A percentile compares a stretch with the other conserved stretches of the same genome.
Conservation (phyloP, 164 flowering plant species). For the Piper betle region DNA sequence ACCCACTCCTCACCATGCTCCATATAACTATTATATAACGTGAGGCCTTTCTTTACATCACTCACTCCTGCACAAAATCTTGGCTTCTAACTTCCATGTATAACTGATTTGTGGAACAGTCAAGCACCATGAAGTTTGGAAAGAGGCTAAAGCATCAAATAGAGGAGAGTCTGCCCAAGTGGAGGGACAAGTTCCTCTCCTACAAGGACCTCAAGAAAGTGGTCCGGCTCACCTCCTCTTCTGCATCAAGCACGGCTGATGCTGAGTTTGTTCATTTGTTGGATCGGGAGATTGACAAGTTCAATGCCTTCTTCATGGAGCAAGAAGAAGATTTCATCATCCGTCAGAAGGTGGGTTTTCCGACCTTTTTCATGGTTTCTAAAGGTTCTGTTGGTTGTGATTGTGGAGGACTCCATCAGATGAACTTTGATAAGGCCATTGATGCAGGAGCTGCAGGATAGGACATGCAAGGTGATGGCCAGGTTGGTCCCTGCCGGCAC, state of each 20-base stretch:
- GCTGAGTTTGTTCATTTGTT: slow-evolving; percentile 45
- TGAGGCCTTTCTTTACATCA: not conserved
- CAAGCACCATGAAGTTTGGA: slow-evolving; percentile 66
- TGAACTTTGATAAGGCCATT: not conserved
- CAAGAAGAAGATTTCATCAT: slow-evolving; percentile 83
- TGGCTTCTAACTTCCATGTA: not conserved
- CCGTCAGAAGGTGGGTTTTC: slow-evolving; percentile 36
- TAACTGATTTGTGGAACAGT: not conserved
- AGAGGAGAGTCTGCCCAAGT: slow-evolving; percentile 77
- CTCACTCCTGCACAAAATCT: too few relatives aligned
- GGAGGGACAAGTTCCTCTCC: too few relatives aligned
- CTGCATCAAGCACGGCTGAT: slow-evolving; percentile 23
- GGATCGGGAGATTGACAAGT: slow-evolving; percentile 76
- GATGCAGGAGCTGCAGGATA: slow-evolving; percentile 55
- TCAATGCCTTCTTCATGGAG: slow-evolving; percentile 74
- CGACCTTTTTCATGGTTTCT: not conserved
- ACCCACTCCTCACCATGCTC: not conserved
- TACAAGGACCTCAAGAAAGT: slow-evolving; percentile 76
- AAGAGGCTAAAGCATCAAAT: slow-evolving; percentile 79
- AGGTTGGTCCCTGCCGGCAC: slow-evolving; percentile 36
- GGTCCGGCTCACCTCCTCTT: slow-evolving; percentile 30
- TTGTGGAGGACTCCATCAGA: not conserved
- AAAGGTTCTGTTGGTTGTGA: too few relatives aligned
- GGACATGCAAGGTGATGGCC: slow-evolving; percentile 33
- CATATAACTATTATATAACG: not conserved